Evolutionary conservation across 805 yeast genomes (phyloP), one percentile per base, ranked within the genome.

Genomic region (Candida chilensis): DNA sequence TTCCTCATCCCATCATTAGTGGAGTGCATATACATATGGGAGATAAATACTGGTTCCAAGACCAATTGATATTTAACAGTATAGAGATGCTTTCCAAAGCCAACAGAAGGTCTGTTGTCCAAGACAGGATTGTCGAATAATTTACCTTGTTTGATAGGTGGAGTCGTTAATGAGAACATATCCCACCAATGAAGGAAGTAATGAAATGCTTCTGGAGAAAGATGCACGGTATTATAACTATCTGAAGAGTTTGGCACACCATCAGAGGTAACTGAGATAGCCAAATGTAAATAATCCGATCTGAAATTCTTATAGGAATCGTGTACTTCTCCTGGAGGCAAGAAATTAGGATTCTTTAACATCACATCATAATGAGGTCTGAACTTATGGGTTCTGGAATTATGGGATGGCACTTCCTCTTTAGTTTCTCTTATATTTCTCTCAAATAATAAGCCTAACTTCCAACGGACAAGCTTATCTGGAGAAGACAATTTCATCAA

Each of bases 231-330:
- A 36, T 61, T 63, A 32, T 47, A 47, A 8, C 54, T 44, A 28
- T 51, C 48, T 0, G 60, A 59, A 5, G 40, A 38, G 10, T 11
- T 6, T 11, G 7, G 6, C 4, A 39, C 26, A 0, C 64, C 48
- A 12, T 45, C 48, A 2, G 66, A 58, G 6, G 45, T 46, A 5
- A 63, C 68, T 0, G 62, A 45, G 5, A 63, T 42, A 4, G 67
- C 60, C 40, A 63, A 35, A 47, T 86, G 95, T 8, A 90, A 63
- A 47, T 74, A 88, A 32, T 86, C 78, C 38, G 94, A 81, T 47
- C 97, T 60, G 60, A 77, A 92, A 0, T 80, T 86, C 9, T 52
- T 55, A 48, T 79, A 90, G 0, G 96, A 84, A 54, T 90, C 97
- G 56, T 87, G 87, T 2, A 45, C 44, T 0, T 50, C 54, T 12